These are phyloP conservation scores for Microbotryomycetes sp. DNA, from an alignment of 1,284 basidiomycete genomes.

Conservation along the genomic window DNA sequence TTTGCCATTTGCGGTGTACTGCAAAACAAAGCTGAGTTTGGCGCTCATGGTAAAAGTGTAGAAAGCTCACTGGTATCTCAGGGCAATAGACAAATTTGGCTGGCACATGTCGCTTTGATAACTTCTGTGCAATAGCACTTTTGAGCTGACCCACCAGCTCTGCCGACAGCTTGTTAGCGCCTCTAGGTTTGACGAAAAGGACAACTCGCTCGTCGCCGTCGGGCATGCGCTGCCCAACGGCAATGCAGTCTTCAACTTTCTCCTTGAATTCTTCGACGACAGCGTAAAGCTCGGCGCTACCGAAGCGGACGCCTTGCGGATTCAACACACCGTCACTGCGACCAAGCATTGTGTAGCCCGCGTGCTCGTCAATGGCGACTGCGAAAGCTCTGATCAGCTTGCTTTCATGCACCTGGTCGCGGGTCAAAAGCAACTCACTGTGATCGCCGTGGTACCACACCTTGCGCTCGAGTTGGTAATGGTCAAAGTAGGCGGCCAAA, in stretches of 20 bases:
- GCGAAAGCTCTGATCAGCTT: no score
- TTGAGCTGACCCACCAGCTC: conserved; percentile 49
- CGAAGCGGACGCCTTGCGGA: conserved; percentile 75
- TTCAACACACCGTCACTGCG: conserved; percentile 66
- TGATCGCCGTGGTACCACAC: conserved; percentile 16
- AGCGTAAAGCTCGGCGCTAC: conserved; percentile 76
- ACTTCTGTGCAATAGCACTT: conserved; percentile 15
- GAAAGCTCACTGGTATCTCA: no score
- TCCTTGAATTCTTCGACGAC: conserved; percentile 54
- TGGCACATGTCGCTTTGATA: conserved; percentile 28
- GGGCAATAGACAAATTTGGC: conserved; percentile 15
- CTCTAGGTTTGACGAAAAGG: conserved; percentile 65
- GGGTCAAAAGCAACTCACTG: conserved; percentile 24
- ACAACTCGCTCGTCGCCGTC: conserved; percentile 75
- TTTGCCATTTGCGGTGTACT: conserved; percentile 78
- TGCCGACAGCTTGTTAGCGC: conserved; percentile 51
- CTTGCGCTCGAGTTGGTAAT: conserved; percentile 38
- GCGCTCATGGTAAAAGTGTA: no score
- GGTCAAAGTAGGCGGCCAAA: conserved; percentile 67
- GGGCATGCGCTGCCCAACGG: conserved; percentile 63
- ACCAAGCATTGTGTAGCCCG: conserved; percentile 47
- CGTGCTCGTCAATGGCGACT: conserved; percentile 9
- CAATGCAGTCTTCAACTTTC: conserved; percentile 44
- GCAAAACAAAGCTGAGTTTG: no score
- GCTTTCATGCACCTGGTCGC: no score